phyloP scores from a whole-genome alignment of 345 rosid species.

The Gossypium herbaceum region DNA sequence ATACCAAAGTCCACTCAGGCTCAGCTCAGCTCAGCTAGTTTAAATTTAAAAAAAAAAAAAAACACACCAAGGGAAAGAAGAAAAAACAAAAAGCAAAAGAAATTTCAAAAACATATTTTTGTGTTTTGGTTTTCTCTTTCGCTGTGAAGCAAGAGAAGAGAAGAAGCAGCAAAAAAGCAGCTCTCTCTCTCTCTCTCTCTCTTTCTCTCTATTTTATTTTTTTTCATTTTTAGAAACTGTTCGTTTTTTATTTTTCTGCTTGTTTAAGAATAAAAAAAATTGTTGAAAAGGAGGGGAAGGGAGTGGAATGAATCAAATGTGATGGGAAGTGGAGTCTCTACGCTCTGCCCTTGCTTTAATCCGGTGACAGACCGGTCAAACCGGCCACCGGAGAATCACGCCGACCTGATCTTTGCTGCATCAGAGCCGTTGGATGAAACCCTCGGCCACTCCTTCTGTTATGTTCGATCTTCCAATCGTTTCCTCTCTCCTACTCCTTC shows the following conservation, averaged over 20 bases:
- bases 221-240: neutral
- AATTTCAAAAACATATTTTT: neutral
- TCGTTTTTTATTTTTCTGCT: conserved; percentile 5
- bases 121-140: conserved; percentile 18
- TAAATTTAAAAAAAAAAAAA: conserved; percentile 17
- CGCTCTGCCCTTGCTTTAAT: conserved; percentile 66
- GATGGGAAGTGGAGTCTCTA: conserved; percentile 96
- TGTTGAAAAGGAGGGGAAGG: conserved; percentile 32
- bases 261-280: neutral
- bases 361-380: conserved; percentile 47
- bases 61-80: neutral
- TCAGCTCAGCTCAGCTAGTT: conserved; percentile 15
- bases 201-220: neutral
- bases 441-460: conserved; percentile 92
- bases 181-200: neutral
- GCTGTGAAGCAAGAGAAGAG: conserved; percentile 14
- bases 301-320: conserved; percentile 63
- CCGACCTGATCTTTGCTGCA: conserved; percentile 45
- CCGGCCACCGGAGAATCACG: conserved; percentile 31
- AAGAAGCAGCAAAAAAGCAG: neutral
- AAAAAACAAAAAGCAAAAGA: conserved; percentile 16
- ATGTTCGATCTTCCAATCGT: conserved; percentile 87
- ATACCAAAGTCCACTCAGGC: conserved; percentile 37
- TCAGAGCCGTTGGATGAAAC: conserved; percentile 84
- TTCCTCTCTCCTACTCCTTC: conserved; percentile 80